These are phyloP conservation scores for Talaromyces adpressus DNA, from an alignment of 495 filamentous ascomycete genomes.

Conservation along the genomic window DNA sequence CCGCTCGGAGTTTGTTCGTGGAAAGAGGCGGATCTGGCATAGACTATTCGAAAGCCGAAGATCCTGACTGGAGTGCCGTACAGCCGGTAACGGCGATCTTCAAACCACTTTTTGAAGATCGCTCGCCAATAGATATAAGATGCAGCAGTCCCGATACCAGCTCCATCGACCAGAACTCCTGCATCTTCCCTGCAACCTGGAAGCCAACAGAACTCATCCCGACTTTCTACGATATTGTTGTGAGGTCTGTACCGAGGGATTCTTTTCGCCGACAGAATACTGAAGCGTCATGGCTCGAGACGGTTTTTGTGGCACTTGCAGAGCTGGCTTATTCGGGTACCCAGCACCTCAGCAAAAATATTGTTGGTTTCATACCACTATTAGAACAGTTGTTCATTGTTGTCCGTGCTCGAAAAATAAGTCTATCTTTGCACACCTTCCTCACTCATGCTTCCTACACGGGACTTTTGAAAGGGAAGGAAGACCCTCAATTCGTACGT, in stretches of 20 bases:
- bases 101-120: conserved; percentile 26
- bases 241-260: conserved; percentile 44
- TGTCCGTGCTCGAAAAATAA: conserved; percentile 31
- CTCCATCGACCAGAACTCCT: background rate
- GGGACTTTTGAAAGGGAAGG: conserved; percentile 27
- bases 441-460: conserved; percentile 38
- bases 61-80: conserved; percentile 39
- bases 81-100: conserved; percentile 37
- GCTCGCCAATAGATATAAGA: conserved; percentile 2
- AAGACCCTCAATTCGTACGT: conserved; percentile 33
- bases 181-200: conserved; percentile 12
- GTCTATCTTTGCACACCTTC: conserved; percentile 36
- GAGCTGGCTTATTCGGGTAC: conserved; percentile 35
- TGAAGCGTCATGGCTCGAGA: conserved; percentile 61
- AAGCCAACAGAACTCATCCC: conserved; percentile 26
- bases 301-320: conserved; percentile 51
- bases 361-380: conserved; percentile 26
- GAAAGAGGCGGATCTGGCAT: conserved; percentile 36
- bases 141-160: background rate
- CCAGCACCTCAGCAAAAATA: conserved; percentile 24
- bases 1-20: conserved; percentile 51
- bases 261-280: conserved; percentile 47
- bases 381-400: conserved; percentile 38
- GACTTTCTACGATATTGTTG: conserved; percentile 50
- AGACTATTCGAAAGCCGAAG: conserved; percentile 33